These are phyloP conservation scores for Ogataea hybrid DNA, from an alignment of 1,139 yeast species.

Conservation along the genomic window DNA sequence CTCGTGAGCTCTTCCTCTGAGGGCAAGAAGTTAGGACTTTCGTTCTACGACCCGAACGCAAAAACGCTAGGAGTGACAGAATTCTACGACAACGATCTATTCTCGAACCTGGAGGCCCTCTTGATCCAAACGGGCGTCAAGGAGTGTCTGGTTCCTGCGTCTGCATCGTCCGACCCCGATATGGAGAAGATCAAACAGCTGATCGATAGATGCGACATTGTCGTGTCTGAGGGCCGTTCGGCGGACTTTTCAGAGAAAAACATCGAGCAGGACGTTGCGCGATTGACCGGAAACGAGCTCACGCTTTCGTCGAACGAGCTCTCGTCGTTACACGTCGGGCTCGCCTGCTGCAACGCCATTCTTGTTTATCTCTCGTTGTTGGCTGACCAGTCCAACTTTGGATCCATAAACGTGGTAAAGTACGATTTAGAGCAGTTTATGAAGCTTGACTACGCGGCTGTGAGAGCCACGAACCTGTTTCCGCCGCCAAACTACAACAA, in stretches of 20 bases:
- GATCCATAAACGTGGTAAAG: constrained; percentile 51
- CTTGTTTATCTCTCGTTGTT: constrained; percentile 63
- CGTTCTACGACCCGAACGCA: constrained; percentile 74
- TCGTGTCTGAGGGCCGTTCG: constrained; percentile 58
- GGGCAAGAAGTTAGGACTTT: constrained; percentile 67
- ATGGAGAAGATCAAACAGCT: constrained; percentile 53
- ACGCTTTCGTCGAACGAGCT: constrained; percentile 59
- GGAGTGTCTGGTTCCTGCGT: constrained; percentile 67
- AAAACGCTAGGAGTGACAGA: constrained; percentile 70
- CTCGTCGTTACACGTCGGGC: constrained; percentile 35
- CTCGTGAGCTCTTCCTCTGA: constrained; percentile 39
- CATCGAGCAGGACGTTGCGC: constrained; percentile 70
- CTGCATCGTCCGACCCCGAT: constrained; percentile 41
- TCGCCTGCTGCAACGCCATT: constrained; percentile 61
- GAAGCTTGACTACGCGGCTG: constrained; percentile 89
- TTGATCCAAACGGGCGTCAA: constrained; percentile 86
- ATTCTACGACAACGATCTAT: constrained; percentile 83
- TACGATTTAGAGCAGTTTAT: constrained; percentile 76
- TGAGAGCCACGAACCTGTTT: constrained; percentile 81
- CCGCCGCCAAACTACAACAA: constrained; percentile 46
- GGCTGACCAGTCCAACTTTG: constrained; percentile 52
- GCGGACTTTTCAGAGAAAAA: constrained; percentile 59
- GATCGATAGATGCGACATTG: constrained; percentile 72
- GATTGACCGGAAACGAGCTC: constrained; percentile 57
- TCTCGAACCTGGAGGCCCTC: constrained; percentile 80